Evolutionary conservation across 78 protist species (phyloP).

Genomic region (Speleostelium caveatum): DNA sequence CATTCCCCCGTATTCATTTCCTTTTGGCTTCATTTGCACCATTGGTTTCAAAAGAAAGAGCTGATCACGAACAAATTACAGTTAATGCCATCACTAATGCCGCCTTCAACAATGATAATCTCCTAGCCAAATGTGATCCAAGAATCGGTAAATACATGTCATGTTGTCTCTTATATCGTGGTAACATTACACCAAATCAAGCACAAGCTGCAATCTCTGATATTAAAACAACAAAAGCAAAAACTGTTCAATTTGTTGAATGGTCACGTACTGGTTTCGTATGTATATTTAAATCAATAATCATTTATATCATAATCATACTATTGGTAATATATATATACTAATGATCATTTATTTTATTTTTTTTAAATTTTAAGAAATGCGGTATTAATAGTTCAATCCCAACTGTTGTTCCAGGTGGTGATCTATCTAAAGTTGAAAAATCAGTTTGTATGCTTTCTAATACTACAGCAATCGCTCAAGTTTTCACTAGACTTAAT

Average conservation of each 20-base stretch:
- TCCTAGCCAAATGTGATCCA: conserved; percentile 97
- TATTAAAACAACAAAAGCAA: conserved; percentile 89
- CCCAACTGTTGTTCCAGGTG: conserved; percentile 89
- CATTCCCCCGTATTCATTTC: conserved; percentile 95
- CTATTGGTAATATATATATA: too few species aligned
- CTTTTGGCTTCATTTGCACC: conserved; percentile 91
- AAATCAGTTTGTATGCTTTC: conserved; percentile 92
- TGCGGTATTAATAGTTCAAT: conserved; percentile 95
- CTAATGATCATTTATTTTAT: too few species aligned
- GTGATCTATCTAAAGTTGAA: conserved; percentile 90
- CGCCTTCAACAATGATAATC: conserved; percentile 90
- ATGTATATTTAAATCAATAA: too few species aligned
- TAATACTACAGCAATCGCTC: conserved; percentile 97
- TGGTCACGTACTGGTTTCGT: conserved; percentile 98
- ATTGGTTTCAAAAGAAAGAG: conserved; percentile 92
- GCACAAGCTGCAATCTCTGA: conserved; percentile 89
- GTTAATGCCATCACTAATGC: conserved; percentile 93
- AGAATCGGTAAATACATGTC: conserved; percentile 97
- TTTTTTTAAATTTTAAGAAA: not conserved
- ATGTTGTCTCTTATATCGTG: conserved; percentile 96
- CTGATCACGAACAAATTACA: conserved; percentile 89
- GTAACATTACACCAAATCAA: conserved; percentile 93
- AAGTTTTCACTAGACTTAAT: conserved; percentile 94
- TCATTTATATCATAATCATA: too few species aligned
- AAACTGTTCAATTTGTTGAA: conserved; percentile 95